A percentile compares a stretch with the other conserved stretches of the same genome.
These are phyloP conservation scores for Glycine soja DNA, from an alignment of 306 rosid genomes.

Conservation along the genomic window DNA sequence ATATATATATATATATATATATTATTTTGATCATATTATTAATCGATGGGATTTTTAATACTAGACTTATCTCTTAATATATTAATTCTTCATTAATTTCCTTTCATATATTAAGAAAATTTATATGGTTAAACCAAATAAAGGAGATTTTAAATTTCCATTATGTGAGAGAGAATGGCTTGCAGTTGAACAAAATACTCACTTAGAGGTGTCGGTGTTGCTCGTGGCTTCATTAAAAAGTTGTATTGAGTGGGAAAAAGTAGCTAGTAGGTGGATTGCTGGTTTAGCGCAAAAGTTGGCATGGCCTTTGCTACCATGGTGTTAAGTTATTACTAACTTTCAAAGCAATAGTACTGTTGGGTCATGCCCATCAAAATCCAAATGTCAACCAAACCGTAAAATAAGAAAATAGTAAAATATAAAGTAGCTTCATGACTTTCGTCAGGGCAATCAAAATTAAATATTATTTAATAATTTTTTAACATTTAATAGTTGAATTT, in stretches of 20 bases:
- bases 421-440: background rate
- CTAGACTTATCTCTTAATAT: no score
- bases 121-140: background rate
- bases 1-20: no score
- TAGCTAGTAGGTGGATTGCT: background rate
- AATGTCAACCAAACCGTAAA: conserved; percentile 1
- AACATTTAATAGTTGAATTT: background rate
- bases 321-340: background rate
- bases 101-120: background rate
- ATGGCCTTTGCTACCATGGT: background rate
- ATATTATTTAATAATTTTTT: background rate
- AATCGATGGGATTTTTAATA: no score
- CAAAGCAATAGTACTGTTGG: background rate
- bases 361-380: background rate
- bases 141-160: background rate
- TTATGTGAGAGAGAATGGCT: background rate
- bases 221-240: background rate
- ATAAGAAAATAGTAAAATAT: background rate
- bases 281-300: conserved; percentile 17
- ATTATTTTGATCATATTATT: no score
- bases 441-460: background rate
- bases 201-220: background rate
- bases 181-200: background rate
- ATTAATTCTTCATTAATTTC: background rate
- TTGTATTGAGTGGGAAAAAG: background rate